Conservation (phyloP, 441 rosid genomes). For the Rhodomyrtus psidioides region DNA sequence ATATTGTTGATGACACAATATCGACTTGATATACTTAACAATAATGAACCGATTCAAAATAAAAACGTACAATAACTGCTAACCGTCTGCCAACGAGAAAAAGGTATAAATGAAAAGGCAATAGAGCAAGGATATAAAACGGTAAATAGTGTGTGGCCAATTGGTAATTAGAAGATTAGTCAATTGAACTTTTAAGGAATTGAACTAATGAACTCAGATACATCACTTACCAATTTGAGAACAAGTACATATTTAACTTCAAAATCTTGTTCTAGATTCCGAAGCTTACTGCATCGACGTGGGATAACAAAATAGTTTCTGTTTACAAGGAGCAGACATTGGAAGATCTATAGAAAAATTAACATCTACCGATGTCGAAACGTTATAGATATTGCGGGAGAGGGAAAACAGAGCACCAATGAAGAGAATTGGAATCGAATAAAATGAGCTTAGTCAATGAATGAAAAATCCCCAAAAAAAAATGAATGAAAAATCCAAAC, state of each 20-base stretch:
- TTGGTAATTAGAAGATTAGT: neutral
- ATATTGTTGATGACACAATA: neutral
- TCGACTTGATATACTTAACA: neutral
- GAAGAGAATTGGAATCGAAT: too few species aligned
- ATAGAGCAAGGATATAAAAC: too few species aligned
- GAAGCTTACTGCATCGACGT: neutral
- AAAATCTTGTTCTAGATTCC: neutral
- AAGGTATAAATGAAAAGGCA: too few species aligned
- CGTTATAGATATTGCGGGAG: neutral
- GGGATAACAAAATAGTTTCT: neutral
- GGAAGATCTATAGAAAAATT: too few species aligned
- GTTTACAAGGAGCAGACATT: neutral
- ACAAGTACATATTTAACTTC: neutral
- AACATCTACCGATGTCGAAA: too few species aligned
- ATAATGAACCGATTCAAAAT: neutral
- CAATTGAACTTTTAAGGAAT: neutral
- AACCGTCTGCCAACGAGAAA: too few species aligned
- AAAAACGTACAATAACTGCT: too few species aligned
- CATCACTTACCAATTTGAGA: neutral
- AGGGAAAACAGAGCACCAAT: neutral
- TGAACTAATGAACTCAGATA: too few species aligned
- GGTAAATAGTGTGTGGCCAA: too few species aligned
- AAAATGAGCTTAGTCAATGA: too few species aligned
- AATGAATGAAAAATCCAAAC: too few species aligned
- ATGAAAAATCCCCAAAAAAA: too few species aligned